Evolutionary conservation across 202 grass and related monocot species (phyloP), one percentile per base, ranked within the genome.

Genomic region (Alloteropsis angusta): DNA sequence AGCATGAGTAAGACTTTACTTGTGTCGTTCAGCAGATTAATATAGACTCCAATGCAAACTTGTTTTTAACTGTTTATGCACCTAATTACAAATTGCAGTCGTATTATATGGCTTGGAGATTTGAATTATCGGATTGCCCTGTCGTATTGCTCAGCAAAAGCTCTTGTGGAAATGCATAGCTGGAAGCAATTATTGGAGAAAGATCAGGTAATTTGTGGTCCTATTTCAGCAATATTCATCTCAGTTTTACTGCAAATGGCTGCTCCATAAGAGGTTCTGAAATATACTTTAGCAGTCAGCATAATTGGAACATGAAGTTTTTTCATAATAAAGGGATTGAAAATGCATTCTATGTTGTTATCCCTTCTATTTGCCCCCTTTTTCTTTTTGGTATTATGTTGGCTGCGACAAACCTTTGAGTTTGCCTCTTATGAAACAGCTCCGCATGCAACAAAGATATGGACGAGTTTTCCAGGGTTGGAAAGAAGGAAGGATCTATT

Each of bases 401-500:
- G 19, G 36, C 34, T 18, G 18, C n/a, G n/a, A 43, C 4, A 60
- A 72, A 79, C 47, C 74, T 72, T 76, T 83, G 41, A 54, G 2
- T 80, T 72, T 72, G 44, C 69, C 36, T 72, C 62, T 58, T 85
- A 8, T 41, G 48, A 46, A 85, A 78, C 88, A 97, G 93, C 93
- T 97, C 60, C 88, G 86, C 41, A 97, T 97, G 80, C 88, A 97
- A 77, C 88, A 82, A 87, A 90, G 93, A 76, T 97, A 72, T 67
- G 93, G 93, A 55, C 78, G 93, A 44, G 85, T 93, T 91, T 97
- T 97, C 65, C 69, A 68, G 55, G 93, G 93, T 43, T 97, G 93
- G 93, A 97, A 72, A 74, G 93, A 97, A 93, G 93, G 93, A 52
- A 93, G 90, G 26, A 97, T 97, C 52, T 97, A 90, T 84, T 97